A percentile compares a stretch with the other conserved stretches of the same genome.
Conservation (phyloP, 2,329 filamentous ascomycete genomes). For the Hypoxylon sp. region DNA sequence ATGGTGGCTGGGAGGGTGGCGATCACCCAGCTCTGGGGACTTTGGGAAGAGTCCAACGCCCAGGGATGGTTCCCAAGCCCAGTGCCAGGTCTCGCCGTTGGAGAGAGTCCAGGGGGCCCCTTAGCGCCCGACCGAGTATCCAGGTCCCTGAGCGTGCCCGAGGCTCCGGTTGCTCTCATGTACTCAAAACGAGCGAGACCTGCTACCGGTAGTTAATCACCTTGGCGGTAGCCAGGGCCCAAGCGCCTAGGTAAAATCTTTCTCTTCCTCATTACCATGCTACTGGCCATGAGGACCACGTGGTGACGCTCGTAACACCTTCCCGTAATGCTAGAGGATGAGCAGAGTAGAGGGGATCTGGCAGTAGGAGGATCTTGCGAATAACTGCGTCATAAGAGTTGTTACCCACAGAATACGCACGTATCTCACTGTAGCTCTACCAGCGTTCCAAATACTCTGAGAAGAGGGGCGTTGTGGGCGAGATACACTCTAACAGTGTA, state of each 20-base stretch:
- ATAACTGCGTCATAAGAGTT: slow-evolving; percentile 2
- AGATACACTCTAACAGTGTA: slow-evolving; percentile 1
- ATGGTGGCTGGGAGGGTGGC: not conserved
- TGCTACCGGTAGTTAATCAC: slow-evolving; percentile 1
- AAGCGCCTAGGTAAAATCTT: not conserved
- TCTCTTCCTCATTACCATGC: slow-evolving; percentile 2
- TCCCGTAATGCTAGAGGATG: not conserved
- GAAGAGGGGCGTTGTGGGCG: not conserved
- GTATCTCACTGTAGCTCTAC: slow-evolving; percentile 16
- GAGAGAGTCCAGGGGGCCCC: slow-evolving; percentile 2
- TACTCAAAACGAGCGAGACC: slow-evolving; percentile 8
- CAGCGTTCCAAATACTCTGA: slow-evolving; percentile 10
- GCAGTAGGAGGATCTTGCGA: slow-evolving; percentile 9
- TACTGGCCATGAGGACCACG: slow-evolving; percentile 9
- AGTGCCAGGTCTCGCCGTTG: not conserved
- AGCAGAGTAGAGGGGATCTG: not conserved
- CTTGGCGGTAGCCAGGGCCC: not conserved
- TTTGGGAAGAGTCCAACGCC: not conserved
- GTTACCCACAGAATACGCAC: slow-evolving; percentile 28
- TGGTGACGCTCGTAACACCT: slow-evolving; percentile 22
- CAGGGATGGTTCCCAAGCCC: not conserved
- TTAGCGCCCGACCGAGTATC: slow-evolving; percentile 10
- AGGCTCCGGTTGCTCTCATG: not conserved
- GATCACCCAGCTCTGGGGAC: slow-evolving; percentile 16
- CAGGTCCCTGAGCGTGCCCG: slow-evolving; percentile 17